These are phyloP conservation scores for Amaranthus cruentus DNA, from an alignment of 148 eudicot species.

Conservation along the genomic window DNA sequence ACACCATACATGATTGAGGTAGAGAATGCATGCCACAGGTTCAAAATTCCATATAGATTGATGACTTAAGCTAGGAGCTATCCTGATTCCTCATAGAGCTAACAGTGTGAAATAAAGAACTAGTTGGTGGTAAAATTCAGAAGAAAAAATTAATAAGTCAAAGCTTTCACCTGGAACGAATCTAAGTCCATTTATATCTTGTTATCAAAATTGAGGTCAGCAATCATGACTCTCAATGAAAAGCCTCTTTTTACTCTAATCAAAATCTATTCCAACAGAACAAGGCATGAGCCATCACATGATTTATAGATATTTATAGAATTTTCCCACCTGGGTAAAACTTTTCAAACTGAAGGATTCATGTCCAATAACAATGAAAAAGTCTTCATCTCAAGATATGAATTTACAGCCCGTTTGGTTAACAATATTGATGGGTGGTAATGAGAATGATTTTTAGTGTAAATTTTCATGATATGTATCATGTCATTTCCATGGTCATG, in stretches of 20 bases:
- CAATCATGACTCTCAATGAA: not conserved
- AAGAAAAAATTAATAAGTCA: not conserved
- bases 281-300: not conserved
- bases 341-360: too few relatives aligned
- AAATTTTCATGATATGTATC: too few relatives aligned
- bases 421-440: too few relatives aligned
- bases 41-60: not conserved
- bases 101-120: not conserved
- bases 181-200: too few relatives aligned
- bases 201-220: not conserved
- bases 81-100: not conserved
- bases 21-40: not conserved
- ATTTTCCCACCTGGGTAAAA: too few relatives aligned
- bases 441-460: too few relatives aligned
- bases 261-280: not conserved
- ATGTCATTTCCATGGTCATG: too few relatives aligned
- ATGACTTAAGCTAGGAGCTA: not conserved
- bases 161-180: too few relatives aligned
- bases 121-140: not conserved
- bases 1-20: not conserved
- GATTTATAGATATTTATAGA: too few relatives aligned
- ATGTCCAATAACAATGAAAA: too few relatives aligned
- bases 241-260: not conserved
- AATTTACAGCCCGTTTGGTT: too few relatives aligned
- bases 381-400: too few relatives aligned